Evolutionary conservation across 2,329 filamentous ascomycete genomes (phyloP).

Genomic region (Ophiocordyceps polyrhachis-furcata): DNA sequence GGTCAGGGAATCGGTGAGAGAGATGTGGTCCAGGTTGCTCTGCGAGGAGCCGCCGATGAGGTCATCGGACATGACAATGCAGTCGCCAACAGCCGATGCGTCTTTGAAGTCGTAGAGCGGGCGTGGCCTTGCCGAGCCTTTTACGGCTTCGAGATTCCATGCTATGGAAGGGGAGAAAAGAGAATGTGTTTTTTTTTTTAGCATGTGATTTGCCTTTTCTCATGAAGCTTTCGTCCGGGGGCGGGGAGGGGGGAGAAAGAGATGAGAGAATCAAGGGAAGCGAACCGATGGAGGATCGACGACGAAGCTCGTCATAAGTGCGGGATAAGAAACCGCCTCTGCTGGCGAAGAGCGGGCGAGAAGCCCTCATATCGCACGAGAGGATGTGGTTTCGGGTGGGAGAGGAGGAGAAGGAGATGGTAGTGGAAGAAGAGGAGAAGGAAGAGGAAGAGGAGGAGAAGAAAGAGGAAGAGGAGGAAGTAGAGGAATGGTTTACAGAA

Average conservation of each 20-base stretch:
- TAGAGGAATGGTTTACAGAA: background rate
- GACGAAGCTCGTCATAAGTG: conserved; percentile 40
- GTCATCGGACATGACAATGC: conserved; percentile 69
- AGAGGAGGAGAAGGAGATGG: too few relatives aligned
- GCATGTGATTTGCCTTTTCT: background rate
- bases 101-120: conserved; percentile 45
- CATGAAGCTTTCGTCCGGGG: too few relatives aligned
- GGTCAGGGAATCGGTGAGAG: conserved; percentile 4
- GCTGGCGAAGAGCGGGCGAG: conserved; percentile 18
- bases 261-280: too few relatives aligned
- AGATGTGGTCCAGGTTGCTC: conserved; percentile 48
- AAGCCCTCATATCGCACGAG: conserved; percentile 24
- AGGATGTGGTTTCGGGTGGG: too few relatives aligned
- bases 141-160: conserved; percentile 50
- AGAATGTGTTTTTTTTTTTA: too few relatives aligned
- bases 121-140: conserved; percentile 42
- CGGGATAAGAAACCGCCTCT: conserved; percentile 35
- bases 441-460: background rate
- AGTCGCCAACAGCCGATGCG: conserved; percentile 25
- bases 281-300: conserved; percentile 36
- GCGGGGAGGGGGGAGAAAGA: background rate
- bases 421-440: too few relatives aligned
- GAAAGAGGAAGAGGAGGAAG: background rate
- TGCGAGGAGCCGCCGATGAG: conserved; percentile 77
- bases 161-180: conserved; percentile 24